Percentiles rank a stretch among this genome's conserved stretches.
These are phyloP conservation scores for Hansenula anomala DNA, from an alignment of 1,139 yeast genomes.

Conservation along the genomic window DNA sequence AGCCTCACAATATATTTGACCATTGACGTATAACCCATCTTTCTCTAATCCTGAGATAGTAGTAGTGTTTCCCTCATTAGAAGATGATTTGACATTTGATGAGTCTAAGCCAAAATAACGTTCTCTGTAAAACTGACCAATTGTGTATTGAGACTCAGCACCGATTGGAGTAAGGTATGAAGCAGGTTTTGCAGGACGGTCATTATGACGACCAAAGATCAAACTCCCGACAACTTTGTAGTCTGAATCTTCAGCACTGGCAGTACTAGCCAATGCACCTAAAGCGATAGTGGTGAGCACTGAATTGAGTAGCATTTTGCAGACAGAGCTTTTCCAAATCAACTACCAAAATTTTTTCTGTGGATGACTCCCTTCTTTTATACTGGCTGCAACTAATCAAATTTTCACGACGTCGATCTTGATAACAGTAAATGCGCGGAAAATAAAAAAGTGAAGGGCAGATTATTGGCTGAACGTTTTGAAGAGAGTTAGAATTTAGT, in stretches of 20 bases:
- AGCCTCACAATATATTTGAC: conserved; percentile 30
- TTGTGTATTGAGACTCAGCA: conserved; percentile 28
- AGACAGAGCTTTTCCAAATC: too few relatives aligned
- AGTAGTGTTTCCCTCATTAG: conserved; percentile 6
- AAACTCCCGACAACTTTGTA: conserved; percentile 34
- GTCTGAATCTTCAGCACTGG: conserved; percentile 8
- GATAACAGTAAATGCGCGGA: too few relatives aligned
- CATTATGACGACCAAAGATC: conserved; percentile 42
- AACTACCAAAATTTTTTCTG: too few relatives aligned
- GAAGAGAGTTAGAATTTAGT: too few relatives aligned
- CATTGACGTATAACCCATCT: conserved; percentile 22
- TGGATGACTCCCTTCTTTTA: too few relatives aligned
- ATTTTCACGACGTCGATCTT: too few relatives aligned
- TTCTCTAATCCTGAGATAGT: conserved; percentile 20
- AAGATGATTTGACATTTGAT: conserved; percentile 19
- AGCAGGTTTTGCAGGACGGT: conserved; percentile 38
- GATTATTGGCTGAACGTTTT: too few relatives aligned
- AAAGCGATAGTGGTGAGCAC: background rate
- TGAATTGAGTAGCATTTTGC: background rate
- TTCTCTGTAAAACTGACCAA: conserved; percentile 33
- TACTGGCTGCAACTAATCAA: too few relatives aligned
- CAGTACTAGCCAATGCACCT: background rate
- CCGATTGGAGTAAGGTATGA: conserved; percentile 36
- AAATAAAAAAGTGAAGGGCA: too few relatives aligned
- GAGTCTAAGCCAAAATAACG: conserved; percentile 34